These are phyloP conservation scores for Carex pumila DNA, from an alignment of 176 grass and related monocot species.

Conservation along the genomic window DNA sequence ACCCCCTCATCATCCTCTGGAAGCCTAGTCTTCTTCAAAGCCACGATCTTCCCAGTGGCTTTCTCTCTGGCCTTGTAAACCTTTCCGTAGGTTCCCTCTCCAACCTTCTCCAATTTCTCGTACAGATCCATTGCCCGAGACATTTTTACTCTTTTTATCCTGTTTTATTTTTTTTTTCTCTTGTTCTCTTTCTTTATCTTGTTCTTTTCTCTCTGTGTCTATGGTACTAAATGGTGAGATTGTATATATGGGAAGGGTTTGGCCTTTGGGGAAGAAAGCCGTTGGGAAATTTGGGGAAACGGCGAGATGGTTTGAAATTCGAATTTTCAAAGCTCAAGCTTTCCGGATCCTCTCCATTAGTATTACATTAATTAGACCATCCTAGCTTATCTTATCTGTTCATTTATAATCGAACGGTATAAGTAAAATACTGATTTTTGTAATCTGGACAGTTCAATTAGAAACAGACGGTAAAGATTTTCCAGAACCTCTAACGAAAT, in stretches of 20 bases:
- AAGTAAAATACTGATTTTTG: no score
- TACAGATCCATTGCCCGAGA: slow-evolving; percentile 89
- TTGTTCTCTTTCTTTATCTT: background rate
- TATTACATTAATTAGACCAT: background rate
- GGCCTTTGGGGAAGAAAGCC: background rate
- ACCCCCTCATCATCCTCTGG: slow-evolving; percentile 98
- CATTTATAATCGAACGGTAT: background rate
- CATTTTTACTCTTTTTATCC: slow-evolving; percentile 9
- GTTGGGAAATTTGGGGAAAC: slow-evolving; percentile 9
- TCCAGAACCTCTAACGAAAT: background rate
- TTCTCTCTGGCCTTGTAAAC: slow-evolving; percentile 98
- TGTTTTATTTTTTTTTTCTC: background rate
- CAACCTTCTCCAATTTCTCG: slow-evolving; percentile 99
- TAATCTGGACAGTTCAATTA: background rate
- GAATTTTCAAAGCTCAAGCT: background rate
- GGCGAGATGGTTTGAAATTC: slow-evolving; percentile 22
- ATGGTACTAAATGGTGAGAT: background rate
- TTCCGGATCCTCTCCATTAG: background rate
- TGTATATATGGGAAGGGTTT: background rate
- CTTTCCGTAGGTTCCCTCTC: slow-evolving; percentile 98
- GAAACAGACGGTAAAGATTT: background rate
- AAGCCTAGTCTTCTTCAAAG: slow-evolving; percentile 97
- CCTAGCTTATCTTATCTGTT: background rate
- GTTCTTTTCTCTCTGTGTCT: background rate
- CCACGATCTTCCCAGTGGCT: slow-evolving; percentile 84